Base-by-base conservation (phyloP, 1,284 basidiomycete genomes). In the Singerocomus rubriflavus region DNA sequence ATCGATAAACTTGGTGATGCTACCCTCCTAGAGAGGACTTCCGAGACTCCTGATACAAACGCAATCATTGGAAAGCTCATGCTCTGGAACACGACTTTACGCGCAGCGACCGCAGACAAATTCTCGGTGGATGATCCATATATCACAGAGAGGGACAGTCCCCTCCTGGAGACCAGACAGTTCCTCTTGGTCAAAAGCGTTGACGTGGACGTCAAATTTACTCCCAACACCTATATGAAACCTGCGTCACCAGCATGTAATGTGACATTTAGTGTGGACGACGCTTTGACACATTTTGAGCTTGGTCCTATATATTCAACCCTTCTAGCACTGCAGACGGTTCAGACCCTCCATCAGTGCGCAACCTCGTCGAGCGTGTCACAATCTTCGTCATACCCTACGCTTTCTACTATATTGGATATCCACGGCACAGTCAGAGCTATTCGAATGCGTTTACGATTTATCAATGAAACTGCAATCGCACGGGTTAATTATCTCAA, bases 241-340 rank as follows among this genome's bases (percentile, higher is more conserved):
- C 47, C 54, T 5, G 33, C 44, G 40, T 44, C 34, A 34, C 27
- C 52, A 31, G 35, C 51, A 33, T 65, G 35, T n/a, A 50, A 62
- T 26, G 31, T 52, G 48, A 34, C 60, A 11, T 65, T 69, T 30
- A 57, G 11, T 31, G 50, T 66, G 34, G 67, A 70, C 25, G 68
- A 73, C 30, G 57, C 80, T 21, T 68, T 73, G 8, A 60, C 76
- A 30, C 76, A 76, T 39, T 73, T 86, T 58, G 79, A 84, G 56
- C 73, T 95, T 32, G 79, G 83, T 12, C 84, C 91, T 64, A 72
- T 88, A 16, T 95, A 94, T 64, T 86, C 84, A 60, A 58, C 76
- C 10, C 75, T 96, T 36, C 73, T 93, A 42, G 88, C 87, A 10
- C 55, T 79, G 4, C 74, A 81, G 33, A 80, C 81, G 0, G 46